Evolutionary conservation across 2,329 filamentous ascomycete genomes (phyloP), one percentile per base, ranked within the genome.

Genomic region (Corniculantispora saksenae): DNA sequence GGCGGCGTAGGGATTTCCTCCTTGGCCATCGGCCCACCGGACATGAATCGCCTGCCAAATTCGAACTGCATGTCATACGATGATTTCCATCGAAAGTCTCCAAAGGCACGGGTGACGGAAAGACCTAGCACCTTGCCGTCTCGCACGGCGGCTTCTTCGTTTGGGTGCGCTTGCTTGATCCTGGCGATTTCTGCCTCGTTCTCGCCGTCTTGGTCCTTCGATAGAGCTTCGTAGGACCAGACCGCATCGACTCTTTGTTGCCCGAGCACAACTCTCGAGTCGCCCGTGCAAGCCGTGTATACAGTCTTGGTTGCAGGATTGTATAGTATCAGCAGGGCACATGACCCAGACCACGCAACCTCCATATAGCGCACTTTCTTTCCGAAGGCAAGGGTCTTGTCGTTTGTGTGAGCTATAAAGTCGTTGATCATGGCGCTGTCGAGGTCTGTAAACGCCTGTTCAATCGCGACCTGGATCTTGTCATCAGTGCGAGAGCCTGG

Each of bases 81-180:
- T 84, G 86, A 89, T 73, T 90, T 90, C 85, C 84, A 89, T 64
- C 83, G 80, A 56, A 81, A 78, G 72, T 90, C 86, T 40, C 88
- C 88, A 69, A 90, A 89, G 0, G 86, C 86, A 5, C 87, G 80
- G 1, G 86, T 84, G 1, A 88, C 80, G 58, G 75, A 75, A 54
- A 85, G 80, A 1, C 88, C 88, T 65, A 89, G 79, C 1, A 89
- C 74, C 2, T 87, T 82, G 1, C 87, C 87, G 40, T 79, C 76
- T 66, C 82, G 79, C 3, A 62, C 25, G 7, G 87, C 79, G 12
- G 81, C 75, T 9, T 81, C 76, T 74, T 90, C 86, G 57, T 82
- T 82, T 0, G 87, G 88, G 72, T 90, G 88, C 59, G 84, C 82
- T 0, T 72, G 72, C 3, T 76, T 69, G 19, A 90, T 73, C 4